phyloP scores from a whole-genome alignment of 1,139 yeast species.

The Yamadazyma diddensiae region DNA sequence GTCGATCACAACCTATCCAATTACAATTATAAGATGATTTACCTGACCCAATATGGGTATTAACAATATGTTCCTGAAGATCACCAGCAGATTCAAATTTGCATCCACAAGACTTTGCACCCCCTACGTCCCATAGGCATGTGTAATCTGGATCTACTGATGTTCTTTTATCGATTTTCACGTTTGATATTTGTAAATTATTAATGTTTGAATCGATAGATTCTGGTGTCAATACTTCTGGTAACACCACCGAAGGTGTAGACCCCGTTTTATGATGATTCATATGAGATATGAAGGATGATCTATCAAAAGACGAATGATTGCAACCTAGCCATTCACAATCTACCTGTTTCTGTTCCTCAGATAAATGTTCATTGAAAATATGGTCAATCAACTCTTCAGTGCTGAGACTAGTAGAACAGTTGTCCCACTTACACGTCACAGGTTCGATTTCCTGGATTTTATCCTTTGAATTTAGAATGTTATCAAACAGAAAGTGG shows the following conservation, averaged over 20 bases:
- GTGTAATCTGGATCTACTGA: slow-evolving; percentile 22
- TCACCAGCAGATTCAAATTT: slow-evolving; percentile 52
- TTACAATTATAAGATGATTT: slow-evolving; percentile 64
- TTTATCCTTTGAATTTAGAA: slow-evolving; percentile 1
- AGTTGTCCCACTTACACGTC: slow-evolving; percentile 57
- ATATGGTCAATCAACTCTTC: slow-evolving; percentile 56
- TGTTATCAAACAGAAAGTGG: slow-evolving; percentile 38
- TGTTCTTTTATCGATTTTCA: slow-evolving; percentile 24
- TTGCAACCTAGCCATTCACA: slow-evolving; percentile 80
- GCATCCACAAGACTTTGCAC: slow-evolving; percentile 45
- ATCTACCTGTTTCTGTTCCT: slow-evolving; percentile 29
- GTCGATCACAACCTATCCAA: slow-evolving; percentile 79
- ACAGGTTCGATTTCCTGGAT: slow-evolving; percentile 4
- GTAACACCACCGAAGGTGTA: not conserved
- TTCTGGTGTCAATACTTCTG: slow-evolving; percentile 5
- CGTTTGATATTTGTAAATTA: slow-evolving; percentile 29
- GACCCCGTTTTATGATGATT: slow-evolving; percentile 40
- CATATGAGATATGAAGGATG: slow-evolving; percentile 58
- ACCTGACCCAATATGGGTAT: slow-evolving; percentile 71
- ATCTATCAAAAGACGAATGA: slow-evolving; percentile 49
- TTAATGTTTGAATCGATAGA: slow-evolving; percentile 3
- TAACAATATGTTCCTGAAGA: slow-evolving; percentile 67
- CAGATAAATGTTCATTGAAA: slow-evolving; percentile 48
- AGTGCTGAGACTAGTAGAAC: slow-evolving; percentile 40
- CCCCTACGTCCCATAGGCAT: slow-evolving; percentile 47